Evolutionary conservation across 805 yeast species (phyloP), one percentile per base, ranked within the genome.

Genomic region (Candida ficus): DNA sequence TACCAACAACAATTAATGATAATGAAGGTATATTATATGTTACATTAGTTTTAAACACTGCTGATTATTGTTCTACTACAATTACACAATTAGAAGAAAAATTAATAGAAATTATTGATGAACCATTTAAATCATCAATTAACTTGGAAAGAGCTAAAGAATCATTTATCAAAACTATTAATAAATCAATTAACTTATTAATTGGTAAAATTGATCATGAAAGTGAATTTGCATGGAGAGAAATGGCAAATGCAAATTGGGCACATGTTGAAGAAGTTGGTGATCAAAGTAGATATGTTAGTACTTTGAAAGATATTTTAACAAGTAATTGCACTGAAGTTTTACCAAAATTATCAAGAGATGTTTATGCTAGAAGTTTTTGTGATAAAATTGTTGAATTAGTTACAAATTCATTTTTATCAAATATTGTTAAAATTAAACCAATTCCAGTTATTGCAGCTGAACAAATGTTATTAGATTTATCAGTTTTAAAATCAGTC

Each of bases 11-110:
- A 1, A 72, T 77, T 21, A 64, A 28, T 22, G 38, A 72, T 11
- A 62, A 58, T 11, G 91, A 84, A 48, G 80, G 86, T 1, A 64
- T 86, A 16, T 72, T 71, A 33, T 76, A 83, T 44, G 69, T 85
- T 2, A 80, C 93, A 22, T 65, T 87, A 56, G 73, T 89, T 9
- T 63, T 91, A 27, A 87, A 88, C 50, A 91, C 99, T 0, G 88
- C 95, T 1, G 96, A 91, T 57, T 93, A 90, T 58, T 81, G 95
- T 44, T 75, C 86, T 14, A 69, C 77, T 10, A 93, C 96, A 3
- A 76, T 82, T 2, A 72, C 71, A 11, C 97, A 93, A 56, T 63
- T 93, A 33, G 88, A 80, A 50, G 84, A 81, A 20, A 76, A 76
- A 50, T 61, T 78, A 13, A 43, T 58, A 56, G 66, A 66, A 34